Conservation (phyloP, 257 asterid genomes). For the Buddleja alternifolia region DNA sequence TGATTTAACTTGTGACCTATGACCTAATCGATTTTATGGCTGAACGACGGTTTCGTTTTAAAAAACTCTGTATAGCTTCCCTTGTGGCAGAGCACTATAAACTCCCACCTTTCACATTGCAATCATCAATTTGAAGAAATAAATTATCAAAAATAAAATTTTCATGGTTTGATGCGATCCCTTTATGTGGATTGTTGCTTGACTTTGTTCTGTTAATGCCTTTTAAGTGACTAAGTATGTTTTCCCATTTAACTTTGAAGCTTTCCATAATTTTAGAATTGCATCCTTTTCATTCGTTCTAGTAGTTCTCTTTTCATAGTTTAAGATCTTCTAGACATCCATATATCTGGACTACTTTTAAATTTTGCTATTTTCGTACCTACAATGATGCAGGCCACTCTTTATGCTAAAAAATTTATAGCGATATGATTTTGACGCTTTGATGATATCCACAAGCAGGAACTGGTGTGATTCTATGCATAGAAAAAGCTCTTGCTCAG, state of each 20-base stretch:
- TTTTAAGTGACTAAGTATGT: neutral
- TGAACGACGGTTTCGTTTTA: neutral
- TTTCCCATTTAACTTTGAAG: neutral
- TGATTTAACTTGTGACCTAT: too few species aligned
- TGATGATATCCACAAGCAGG: slow-evolving; percentile 53
- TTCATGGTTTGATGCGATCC: neutral
- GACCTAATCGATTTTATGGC: neutral
- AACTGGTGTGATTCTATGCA: slow-evolving; percentile 81
- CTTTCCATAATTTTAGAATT: neutral
- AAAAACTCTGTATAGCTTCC: neutral
- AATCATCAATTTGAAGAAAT: neutral
- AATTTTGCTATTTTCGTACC: neutral
- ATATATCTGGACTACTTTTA: neutral
- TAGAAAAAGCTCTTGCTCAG: slow-evolving; percentile 96
- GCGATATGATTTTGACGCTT: slow-evolving; percentile 27
- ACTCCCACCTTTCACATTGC: neutral
- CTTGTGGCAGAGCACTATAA: neutral
- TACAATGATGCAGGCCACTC: neutral
- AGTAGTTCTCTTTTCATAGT: slow-evolving; percentile 7
- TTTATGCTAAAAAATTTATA: neutral
- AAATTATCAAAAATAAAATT: neutral
- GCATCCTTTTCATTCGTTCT: neutral
- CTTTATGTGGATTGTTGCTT: neutral
- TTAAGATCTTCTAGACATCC: neutral
- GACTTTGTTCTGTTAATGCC: neutral